A percentile compares a stretch with the other conserved stretches of the same genome.
phyloP scores from a whole-genome alignment of 768 basidiomycete species.

The Naganishia randhawae region DNA sequence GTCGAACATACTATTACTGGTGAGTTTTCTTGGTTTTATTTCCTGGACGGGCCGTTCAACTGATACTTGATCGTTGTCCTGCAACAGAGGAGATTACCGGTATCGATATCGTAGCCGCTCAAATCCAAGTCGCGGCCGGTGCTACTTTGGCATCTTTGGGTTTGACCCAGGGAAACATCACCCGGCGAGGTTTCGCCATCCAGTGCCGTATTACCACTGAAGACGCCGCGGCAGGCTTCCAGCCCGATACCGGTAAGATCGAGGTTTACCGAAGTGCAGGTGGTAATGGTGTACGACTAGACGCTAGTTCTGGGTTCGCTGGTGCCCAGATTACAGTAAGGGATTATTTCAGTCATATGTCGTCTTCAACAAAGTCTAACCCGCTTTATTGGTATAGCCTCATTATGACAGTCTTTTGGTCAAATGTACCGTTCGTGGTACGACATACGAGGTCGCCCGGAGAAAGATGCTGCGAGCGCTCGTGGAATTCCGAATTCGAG shows the following conservation, averaged over 20 bases:
- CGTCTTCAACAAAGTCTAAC: not conserved
- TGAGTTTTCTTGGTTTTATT: conserved; percentile 46
- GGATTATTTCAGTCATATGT: not conserved
- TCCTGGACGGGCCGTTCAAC: conserved; percentile 22
- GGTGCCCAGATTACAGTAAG: conserved; percentile 95
- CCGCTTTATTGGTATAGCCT: conserved; percentile 57
- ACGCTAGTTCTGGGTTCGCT: conserved; percentile 94
- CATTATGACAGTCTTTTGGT: conserved; percentile 98
- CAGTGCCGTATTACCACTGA: conserved; percentile 99
- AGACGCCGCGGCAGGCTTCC: conserved; percentile 85
- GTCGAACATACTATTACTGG: conserved; percentile 99
- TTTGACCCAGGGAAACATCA: conserved; percentile 89
- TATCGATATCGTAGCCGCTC: conserved; percentile 97
- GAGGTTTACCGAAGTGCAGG: conserved; percentile 98
- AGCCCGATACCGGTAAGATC: conserved; percentile 98
- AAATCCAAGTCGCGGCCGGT: conserved; percentile 99
- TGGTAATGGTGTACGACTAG: conserved; percentile 95
- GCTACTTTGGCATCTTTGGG: conserved; percentile 93
- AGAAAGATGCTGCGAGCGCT: conserved; percentile 98
- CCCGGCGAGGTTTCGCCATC: conserved; percentile 93
- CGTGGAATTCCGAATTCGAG: conserved; percentile 99
- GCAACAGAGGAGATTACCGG: conserved; percentile 93
- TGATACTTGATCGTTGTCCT: conserved; percentile 23
- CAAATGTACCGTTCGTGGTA: conserved; percentile 91
- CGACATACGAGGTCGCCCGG: conserved; percentile 96